Base-by-base conservation (phyloP, 192 early-diverging fungal species). In the Coemansia sp. region DNA sequence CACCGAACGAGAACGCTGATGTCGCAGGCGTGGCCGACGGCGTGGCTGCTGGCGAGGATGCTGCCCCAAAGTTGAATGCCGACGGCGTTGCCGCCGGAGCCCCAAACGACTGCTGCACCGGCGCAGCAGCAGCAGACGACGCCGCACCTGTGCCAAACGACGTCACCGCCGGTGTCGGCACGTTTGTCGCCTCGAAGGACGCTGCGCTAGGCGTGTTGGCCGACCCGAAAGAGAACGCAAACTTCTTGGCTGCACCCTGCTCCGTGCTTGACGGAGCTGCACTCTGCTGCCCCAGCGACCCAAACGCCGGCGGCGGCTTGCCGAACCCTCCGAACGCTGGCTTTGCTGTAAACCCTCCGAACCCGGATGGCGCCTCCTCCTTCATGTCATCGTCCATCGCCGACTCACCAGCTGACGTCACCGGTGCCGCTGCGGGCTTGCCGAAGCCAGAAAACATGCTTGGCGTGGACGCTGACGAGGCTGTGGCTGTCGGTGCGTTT, bases 151-250 rank as follows among this genome's bases (percentile, higher is more conserved):
- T 54, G 20, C 64, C 56, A 50, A 80, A 80, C 28, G 68, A 64
- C 8, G 72, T 55, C 6, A 30, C 65, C 1, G 75, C 69, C 0
- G 75, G 75, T 10, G 70, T 79, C 5, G 70, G 57, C 23, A 72
- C 63, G 19, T 58, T 64, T 9, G 75, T 44, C 3, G 70, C 37
- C 45, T 72, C 67, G 23, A 79, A 78, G 4, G 69, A 65, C n/a
- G 75, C 65, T n/a, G 75, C 75, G 31, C 65, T 64, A 22, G 75
- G 75, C 29, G 75, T 78, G 58, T 71, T 71, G 50, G 70, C 50
- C 19, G 55, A 38, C 7, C 70, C 67, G 59, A 72, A 63, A 13
- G 48, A 42, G 28, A 79, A 73, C 34, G 44, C 34, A 7, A 64
- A 68, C 57, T 70, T 70, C 45, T 70, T 70, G 27, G 68, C n/a